Evolutionary conservation across 78 protist genomes (phyloP), one percentile per base, ranked within the genome.

Genomic region (Planoprotostelium fungivorum): DNA sequence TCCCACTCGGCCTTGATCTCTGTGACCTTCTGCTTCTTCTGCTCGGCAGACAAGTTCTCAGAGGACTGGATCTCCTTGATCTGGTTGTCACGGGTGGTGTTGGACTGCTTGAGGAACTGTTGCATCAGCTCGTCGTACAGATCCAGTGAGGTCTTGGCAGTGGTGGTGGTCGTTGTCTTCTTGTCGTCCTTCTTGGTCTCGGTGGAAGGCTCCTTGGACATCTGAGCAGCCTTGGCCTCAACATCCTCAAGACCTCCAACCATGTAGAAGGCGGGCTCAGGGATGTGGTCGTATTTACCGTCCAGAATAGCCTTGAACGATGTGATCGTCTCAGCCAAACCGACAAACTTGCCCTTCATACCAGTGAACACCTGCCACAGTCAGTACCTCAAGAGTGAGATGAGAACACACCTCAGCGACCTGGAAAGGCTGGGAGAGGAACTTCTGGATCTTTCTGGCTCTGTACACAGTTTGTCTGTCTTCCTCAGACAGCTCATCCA

Each of bases 341-440:
- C 34, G 37, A 98, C 99, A 90, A 96, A 97, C 89, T 93, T 88
- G 92, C 99, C 99, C 85, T 93, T 91, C 93, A 86, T 90, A 92
- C 98, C 98, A 35, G 99, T 98, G 98, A 99, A 99, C 73, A 96
- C 97, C 73, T 51, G 16, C 16, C 5, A 25, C 5, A 25, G 73
- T 51, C 31, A 51, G 73, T 16, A 51, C 5, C 16, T 51, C n/a
- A 16, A 25, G 73, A 51, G 16, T 51, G 5, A 51, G 31, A 51
- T 25, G 73, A 51, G 73, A 51, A 16, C 16, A 51, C 16, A 51
- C 73, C 92, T 96, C 99, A n/a, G 99, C 99, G 35, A 97, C 99
- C 86, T 92, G 92, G 98, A 99, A 99, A 91, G 99, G 99, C 96
- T 99, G 99, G n/a, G 99, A 97, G 84, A 99, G 94, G 99, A 98